Evolutionary conservation across 306 rosid genomes (phyloP).

Genomic region (Quercus suber): DNA sequence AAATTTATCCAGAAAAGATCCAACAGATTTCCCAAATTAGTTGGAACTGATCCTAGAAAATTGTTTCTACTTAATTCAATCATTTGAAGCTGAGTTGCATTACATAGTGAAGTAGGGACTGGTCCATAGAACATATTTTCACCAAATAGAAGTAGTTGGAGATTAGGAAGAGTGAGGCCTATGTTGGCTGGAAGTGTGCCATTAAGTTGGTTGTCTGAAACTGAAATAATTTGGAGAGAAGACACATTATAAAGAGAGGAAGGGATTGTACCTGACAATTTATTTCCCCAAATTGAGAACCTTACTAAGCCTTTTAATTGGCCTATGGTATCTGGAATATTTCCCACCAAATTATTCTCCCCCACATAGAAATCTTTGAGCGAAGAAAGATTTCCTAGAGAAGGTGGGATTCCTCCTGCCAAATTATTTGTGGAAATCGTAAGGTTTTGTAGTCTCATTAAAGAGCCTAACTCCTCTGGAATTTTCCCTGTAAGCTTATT

Average conservation of each 20-base stretch:
- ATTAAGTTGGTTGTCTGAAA: not conserved
- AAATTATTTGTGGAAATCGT: accelerated
- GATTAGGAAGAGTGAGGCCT: conserved; percentile 32
- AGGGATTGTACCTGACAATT: too few species aligned
- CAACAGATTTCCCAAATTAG: not conserved
- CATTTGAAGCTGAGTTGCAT: conserved; percentile 18
- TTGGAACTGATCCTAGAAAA: conserved; percentile 24
- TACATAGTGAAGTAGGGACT: conserved; percentile 29
- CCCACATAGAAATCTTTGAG: accelerated
- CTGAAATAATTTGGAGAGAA: not conserved
- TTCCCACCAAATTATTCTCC: too few species aligned
- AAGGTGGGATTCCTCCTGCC: too few species aligned
- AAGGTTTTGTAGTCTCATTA: accelerated
- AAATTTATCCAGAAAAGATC: not conserved
- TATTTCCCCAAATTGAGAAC: accelerated
- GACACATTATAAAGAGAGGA: conserved; percentile 15
- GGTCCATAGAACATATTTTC: conserved; percentile 25
- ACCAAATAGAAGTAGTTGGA: not conserved
- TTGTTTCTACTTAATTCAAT: not conserved
- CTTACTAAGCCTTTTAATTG: too few species aligned
- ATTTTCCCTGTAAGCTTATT: too few species aligned
- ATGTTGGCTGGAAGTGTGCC: conserved; percentile 29
- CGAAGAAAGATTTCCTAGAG: too few species aligned
- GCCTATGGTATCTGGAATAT: too few species aligned
- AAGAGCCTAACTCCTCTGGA: too few species aligned